These are phyloP conservation scores for Chaetomium strumarium DNA, from an alignment of 2,329 filamentous ascomycete species.

Conservation along the genomic window DNA sequence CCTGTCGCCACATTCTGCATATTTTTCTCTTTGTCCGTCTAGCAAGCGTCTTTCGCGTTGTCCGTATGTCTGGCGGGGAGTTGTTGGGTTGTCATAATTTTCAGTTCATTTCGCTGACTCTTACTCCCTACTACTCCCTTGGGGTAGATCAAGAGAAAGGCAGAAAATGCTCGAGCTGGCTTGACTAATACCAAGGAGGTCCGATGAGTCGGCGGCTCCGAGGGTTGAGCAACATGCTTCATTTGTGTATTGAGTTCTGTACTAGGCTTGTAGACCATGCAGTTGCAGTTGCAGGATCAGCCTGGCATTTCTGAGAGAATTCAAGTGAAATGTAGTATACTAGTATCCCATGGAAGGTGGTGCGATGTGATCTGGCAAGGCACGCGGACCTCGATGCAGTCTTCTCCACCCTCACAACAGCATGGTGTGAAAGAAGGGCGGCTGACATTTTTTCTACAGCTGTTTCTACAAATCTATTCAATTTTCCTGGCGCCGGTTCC, in stretches of 20 bases:
- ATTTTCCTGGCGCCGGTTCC: constrained; percentile 58
- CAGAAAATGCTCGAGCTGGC: constrained; percentile 9
- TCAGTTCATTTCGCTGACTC: neutral
- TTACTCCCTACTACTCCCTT: neutral
- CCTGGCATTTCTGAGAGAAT: neutral
- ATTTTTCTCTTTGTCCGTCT: constrained; percentile 4
- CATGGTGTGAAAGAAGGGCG: no score
- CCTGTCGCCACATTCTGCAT: neutral
- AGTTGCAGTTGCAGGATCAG: neutral
- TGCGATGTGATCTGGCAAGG: no score
- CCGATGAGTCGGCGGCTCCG: neutral
- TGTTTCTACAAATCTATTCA: neutral
- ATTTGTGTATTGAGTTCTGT: constrained; percentile 6
- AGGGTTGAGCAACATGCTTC: neutral
- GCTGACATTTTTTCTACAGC: neutral
- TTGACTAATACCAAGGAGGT: constrained; percentile 9
- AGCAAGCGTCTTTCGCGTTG: constrained; percentile 9
- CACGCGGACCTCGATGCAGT: no score
- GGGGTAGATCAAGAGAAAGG: neutral
- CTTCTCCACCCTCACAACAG: no score
- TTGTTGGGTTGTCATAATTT: neutral
- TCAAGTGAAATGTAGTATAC: neutral
- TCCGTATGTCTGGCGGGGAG: neutral
- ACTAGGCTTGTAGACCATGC: constrained; percentile 2
- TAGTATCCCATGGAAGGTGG: neutral